A percentile compares a stretch with the other conserved stretches of the same genome.
Evolutionary conservation across 495 filamentous ascomycete genomes (phyloP).

Genomic region (Trichoderma erinaceum): DNA sequence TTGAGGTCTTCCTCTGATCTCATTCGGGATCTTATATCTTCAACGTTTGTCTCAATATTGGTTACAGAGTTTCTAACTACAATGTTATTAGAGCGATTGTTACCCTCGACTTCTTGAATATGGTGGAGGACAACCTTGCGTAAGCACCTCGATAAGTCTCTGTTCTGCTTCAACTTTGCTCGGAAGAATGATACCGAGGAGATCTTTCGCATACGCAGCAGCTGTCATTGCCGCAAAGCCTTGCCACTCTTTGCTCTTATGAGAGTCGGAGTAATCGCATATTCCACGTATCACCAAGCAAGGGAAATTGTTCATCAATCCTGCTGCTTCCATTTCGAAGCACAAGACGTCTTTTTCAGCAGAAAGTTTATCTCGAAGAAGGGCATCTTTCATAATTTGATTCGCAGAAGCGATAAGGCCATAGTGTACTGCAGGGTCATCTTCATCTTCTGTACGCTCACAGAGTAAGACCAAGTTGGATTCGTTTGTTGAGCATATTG

Average conservation of each 20-base stretch:
- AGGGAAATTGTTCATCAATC: too few species aligned
- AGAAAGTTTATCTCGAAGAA: slow-evolving; percentile 15
- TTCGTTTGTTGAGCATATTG: neutral
- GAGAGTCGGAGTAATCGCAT: too few species aligned
- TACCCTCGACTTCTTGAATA: neutral
- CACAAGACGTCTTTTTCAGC: neutral
- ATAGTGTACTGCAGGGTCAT: neutral
- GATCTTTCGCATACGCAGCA: slow-evolving; percentile 11
- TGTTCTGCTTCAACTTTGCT: neutral
- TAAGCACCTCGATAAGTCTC: neutral
- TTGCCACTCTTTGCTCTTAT: too few species aligned
- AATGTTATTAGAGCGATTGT: neutral
- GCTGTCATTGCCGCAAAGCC: neutral
- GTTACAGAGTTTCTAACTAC: neutral
- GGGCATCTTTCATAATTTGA: slow-evolving; percentile 4
- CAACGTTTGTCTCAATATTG: too few species aligned
- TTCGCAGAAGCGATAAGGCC: slow-evolving; percentile 5
- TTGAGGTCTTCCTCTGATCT: too few species aligned
- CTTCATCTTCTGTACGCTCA: slow-evolving; percentile 1
- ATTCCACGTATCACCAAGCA: too few species aligned
- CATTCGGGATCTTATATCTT: too few species aligned
- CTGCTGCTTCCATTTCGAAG: too few species aligned
- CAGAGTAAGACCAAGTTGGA: neutral
- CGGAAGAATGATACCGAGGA: neutral
- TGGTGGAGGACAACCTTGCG: neutral